Base-by-base conservation (phyloP, 768 basidiomycete species). In the Tulasnella sp. region DNA sequence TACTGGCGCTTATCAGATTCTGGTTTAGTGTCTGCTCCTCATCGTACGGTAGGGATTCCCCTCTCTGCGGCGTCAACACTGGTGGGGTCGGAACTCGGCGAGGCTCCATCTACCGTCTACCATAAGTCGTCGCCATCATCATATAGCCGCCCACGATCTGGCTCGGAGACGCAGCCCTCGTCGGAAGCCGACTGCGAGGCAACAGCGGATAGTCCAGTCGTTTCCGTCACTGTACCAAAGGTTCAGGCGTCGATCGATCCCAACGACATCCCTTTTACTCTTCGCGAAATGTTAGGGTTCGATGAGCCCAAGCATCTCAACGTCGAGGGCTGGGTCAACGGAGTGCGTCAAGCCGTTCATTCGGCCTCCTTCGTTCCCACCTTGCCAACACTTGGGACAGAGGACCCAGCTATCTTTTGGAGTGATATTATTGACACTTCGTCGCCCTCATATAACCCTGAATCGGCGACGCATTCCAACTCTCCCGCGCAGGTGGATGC, bases 31-130 rank as follows among this genome's bases (percentile, higher is more conserved):
- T 67, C 61, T 29, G 61, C 61, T 67, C 61, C 61, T 70, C 39
- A 44, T 16, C 69, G 26, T 29, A 42, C 69, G 35, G 46, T 39
- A 40, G 61, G 46, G 6, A n/a, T 57, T 20, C 55, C 46, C 26
- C 61, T 77, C 18, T 77, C 77, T 23, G 71, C 77, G 29, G 29
- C 67, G 9, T 70, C 77, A 37, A 77, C 77, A 29, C 46, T 77
- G 46, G 29, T 73, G n/a, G 77, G 44, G 16, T 72, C 71, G 10
- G 71, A 72, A 40, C 37, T 72, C 23, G 29, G 71, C 44, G 44
- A 40, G 29, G 29, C 71, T 72, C 29, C n/a, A 0, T 11, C 39
- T 26, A 72, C 71, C n/a, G 44, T 72, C n/a, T 72, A 40, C 37
- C 71, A 40, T 35, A 35, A 40, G n/a, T 40, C 71, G 9, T 37